Evolutionary conservation across 2,329 filamentous ascomycete species (phyloP), one percentile per base, ranked within the genome.

Genomic region (Kalaharituber pfeilii): DNA sequence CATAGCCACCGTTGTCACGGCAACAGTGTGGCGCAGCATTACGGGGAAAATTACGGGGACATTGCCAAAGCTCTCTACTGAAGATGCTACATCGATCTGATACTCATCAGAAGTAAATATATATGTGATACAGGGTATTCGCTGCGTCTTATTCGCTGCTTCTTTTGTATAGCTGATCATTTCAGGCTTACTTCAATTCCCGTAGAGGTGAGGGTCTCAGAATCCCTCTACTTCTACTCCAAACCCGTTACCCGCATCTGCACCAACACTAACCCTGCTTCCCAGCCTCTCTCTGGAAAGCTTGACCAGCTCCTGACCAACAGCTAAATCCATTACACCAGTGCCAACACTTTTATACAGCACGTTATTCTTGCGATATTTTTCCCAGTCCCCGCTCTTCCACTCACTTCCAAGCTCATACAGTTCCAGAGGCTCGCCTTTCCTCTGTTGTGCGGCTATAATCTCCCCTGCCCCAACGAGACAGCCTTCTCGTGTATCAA

Each of bases 391-490:
- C 3, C 13, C 13, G 28, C 42, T 2, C 71, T 26, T 70, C 69
- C 53, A 80, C 67, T 9, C 13, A 13, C 13, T 22, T 6, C 42
- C 42, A 13, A 73, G n/a, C n/a, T n/a, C n/a, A n/a, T n/a, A n/a
- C n/a, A n/a, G n/a, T n/a, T n/a, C n/a, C n/a, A n/a, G n/a, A n/a
- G n/a, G n/a, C n/a, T n/a, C n/a, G n/a, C n/a, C n/a, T n/a, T n/a
- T n/a, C n/a, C n/a, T n/a, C n/a, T 93, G 82, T 47, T 79, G 75
- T 0, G 84, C 80, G 22, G 73, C 78, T 8, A 93, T 82, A 49
- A 96, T 73, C 70, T 96, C 89, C 0, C 89, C 89, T 0, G 88
- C 84, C 65, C 94, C 86, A 62, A 81, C 80, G 44, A 94, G 67
- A 47, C 82, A 87, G 0, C 84, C 84, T 26, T 86, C 81, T 0